Base-by-base conservation (phyloP, 1,139 yeast genomes). In the Hansenula sp. region DNA sequence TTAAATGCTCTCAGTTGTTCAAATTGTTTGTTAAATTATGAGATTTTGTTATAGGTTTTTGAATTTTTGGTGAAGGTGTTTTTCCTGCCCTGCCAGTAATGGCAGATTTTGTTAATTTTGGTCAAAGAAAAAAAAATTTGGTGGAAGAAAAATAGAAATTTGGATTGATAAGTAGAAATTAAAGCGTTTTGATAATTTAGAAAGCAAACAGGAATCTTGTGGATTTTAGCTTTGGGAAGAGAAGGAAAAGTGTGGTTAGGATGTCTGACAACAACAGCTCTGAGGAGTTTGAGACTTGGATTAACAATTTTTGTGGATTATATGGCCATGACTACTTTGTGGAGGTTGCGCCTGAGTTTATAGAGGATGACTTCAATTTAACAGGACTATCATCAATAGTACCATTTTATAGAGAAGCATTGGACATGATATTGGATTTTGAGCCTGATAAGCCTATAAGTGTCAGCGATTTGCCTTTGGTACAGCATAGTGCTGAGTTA, bases 261-360 rank as follows among this genome's bases (percentile, higher is more conserved):
- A 51, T 50, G 57, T 42, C 51, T 6, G 60, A 52, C 30, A 42
- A 28, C 9, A 28, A 50, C 33, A 48, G 56, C 0, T 48, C 76
- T 56, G 88, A 80, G 47, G 87, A 81, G 53, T 75, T 76, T 55
- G 84, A 84, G 53, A 84, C 94, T 37, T 93, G 99, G 99, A 86
- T 93, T 54, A 79, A 87, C 50, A 88, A 86, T 57, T 91, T 84
- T 65, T 90, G 97, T 62, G 79, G 88, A 38, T 74, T 84, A 52
- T 88, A 86, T 58, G 96, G 96, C 21, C 96, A 90, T 61, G 97
- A 93, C 59, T 91, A 84, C 64, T 90, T 90, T 65, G 96, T 93
- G 33, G 95, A 93, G 50, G 96, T 93, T 17, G 77, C 91, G 1
- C 93, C 88, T 46, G 97, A 90, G 43, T 93, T 90, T 62, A 89